phyloP scores from a whole-genome alignment of 768 basidiomycete species.

The Fomitopsis serialis region DNA sequence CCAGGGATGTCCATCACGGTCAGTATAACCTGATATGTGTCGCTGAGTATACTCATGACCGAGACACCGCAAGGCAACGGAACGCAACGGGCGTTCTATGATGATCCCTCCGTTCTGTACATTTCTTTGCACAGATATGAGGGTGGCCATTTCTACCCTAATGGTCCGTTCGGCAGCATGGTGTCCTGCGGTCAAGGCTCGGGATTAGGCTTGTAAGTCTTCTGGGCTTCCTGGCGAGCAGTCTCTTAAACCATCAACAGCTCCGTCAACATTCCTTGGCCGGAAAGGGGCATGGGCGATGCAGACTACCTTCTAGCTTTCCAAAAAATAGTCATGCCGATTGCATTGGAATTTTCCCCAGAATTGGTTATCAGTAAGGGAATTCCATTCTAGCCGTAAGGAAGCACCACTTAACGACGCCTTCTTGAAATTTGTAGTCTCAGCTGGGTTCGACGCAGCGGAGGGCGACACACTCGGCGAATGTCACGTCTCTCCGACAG shows the following conservation, averaged over 20 bases:
- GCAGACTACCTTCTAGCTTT: conserved; percentile 97
- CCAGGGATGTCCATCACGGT: conserved; percentile 98
- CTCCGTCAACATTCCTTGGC: conserved; percentile 97
- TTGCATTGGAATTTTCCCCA: conserved; percentile 93
- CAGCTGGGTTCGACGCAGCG: conserved; percentile 97
- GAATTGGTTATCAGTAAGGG: conserved; percentile 91
- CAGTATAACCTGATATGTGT: conserved; percentile 10
- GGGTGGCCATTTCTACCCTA: conserved; percentile 87
- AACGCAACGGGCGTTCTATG: conserved; percentile 92
- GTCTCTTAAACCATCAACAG: conserved; percentile 33
- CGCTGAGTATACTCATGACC: not conserved
- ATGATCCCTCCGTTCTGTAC: conserved; percentile 88
- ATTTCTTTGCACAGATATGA: conserved; percentile 96
- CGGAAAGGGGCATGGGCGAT: conserved; percentile 80
- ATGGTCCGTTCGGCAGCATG: conserved; percentile 83
- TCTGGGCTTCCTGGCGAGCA: not conserved
- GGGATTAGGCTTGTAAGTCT: conserved; percentile 80
- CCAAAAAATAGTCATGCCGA: conserved; percentile 93
- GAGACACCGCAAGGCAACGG: conserved; percentile 68
- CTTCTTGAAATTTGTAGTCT: conserved; percentile 63
- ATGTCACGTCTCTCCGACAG: conserved; percentile 85
- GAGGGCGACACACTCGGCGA: conserved; percentile 88
- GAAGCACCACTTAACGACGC: not conserved
- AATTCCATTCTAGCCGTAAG: not conserved
- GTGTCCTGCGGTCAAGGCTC: conserved; percentile 80